phyloP scores from a whole-genome alignment of 208 protist genomes.

The Crithidia expoeki region DNA sequence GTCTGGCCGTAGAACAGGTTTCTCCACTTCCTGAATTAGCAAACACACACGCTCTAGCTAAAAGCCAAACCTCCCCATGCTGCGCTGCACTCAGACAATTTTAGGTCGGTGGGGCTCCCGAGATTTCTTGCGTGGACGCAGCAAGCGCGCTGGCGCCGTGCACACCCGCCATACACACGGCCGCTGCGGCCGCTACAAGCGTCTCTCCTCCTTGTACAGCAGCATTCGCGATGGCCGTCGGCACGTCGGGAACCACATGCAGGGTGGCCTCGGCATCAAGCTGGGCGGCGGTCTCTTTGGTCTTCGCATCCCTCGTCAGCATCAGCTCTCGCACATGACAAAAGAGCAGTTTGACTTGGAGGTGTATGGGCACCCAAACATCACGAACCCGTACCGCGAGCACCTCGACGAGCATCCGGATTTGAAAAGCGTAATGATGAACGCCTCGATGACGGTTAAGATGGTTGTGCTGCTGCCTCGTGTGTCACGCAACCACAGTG shows the following conservation, averaged over 20 bases:
- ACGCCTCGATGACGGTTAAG: conserved; percentile 52
- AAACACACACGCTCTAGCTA: neutral
- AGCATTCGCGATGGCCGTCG: conserved; percentile 82
- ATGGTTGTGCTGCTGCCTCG: conserved; percentile 79
- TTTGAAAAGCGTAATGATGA: conserved; percentile 75
- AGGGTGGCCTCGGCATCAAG: conserved; percentile 84
- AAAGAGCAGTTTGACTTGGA: conserved; percentile 72
- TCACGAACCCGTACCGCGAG: conserved; percentile 89
- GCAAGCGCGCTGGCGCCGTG: conserved; percentile 76
- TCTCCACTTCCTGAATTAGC: neutral
- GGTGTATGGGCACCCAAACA: conserved; percentile 87
- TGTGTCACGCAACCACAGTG: conserved; percentile 36
- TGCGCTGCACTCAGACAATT: conserved; percentile 19
- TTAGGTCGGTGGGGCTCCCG: conserved; percentile 78
- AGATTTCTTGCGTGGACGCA: conserved; percentile 79
- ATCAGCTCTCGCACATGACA: conserved; percentile 76
- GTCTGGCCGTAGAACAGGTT: neutral
- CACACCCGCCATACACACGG: conserved; percentile 90
- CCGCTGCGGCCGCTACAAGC: conserved; percentile 78
- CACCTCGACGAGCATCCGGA: conserved; percentile 70
- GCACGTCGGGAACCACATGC: conserved; percentile 75
- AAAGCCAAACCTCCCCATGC: conserved; percentile 33
- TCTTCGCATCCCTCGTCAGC: conserved; percentile 81
- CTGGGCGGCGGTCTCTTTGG: conserved; percentile 89
- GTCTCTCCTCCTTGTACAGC: conserved; percentile 52